Evolutionary conservation across 2,329 filamentous ascomycete genomes (phyloP).

Genomic region (Aschersonia sp.): DNA sequence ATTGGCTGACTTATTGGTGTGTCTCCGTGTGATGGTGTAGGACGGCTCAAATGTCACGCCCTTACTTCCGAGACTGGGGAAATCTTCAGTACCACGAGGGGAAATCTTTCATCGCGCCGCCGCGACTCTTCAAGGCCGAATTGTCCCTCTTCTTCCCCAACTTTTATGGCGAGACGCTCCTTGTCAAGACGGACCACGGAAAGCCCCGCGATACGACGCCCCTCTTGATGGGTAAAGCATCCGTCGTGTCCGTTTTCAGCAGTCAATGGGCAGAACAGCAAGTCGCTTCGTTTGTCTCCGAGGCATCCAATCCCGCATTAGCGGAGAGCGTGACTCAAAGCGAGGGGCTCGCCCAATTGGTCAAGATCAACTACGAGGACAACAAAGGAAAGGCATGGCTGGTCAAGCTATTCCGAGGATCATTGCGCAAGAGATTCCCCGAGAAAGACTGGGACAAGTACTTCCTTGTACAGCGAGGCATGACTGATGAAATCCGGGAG

Average conservation of each 20-base stretch:
- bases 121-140: constrained; percentile 69
- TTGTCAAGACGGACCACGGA: constrained; percentile 31
- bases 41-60: constrained; percentile 62
- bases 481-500: constrained; percentile 47
- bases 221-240: constrained; percentile 56
- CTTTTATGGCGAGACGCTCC: constrained; percentile 63
- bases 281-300: constrained; percentile 53
- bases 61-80: constrained; percentile 92
- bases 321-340: constrained; percentile 42
- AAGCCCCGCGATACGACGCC: constrained; percentile 55
- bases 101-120: constrained; percentile 81
- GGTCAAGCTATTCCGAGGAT: constrained; percentile 39
- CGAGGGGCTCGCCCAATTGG: constrained; percentile 48
- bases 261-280: constrained; percentile 78
- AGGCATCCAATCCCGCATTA: constrained; percentile 53
- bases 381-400: constrained; percentile 53
- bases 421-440: constrained; percentile 32
- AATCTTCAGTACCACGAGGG: constrained; percentile 73
- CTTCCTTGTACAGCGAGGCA: constrained; percentile 42
- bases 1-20: no score
- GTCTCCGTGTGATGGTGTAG: constrained; percentile 21
- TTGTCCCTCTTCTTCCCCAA: constrained; percentile 89
- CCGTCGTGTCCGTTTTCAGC: constrained; percentile 69
- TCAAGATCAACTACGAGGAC: constrained; percentile 82
- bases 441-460: constrained; percentile 43